Percentiles rank a stretch among this genome's conserved stretches.
Evolutionary conservation across 2,329 filamentous ascomycete genomes (phyloP).

Genomic region (Karstenula rhodostoma): DNA sequence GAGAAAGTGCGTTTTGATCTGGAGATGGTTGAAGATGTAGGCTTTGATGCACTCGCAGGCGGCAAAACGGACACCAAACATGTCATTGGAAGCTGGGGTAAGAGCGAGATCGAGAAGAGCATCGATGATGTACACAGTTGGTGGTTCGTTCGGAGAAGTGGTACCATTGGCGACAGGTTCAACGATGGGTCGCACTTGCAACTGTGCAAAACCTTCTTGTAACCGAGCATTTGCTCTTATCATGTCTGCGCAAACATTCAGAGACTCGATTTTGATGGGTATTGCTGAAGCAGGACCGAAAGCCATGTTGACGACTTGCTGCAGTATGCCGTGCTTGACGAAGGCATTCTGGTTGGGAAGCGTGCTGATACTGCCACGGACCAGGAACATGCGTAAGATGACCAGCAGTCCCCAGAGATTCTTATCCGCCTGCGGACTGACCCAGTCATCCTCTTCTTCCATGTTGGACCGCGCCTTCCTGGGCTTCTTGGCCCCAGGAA

Average conservation of each 20-base stretch:
- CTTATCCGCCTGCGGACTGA: slow-evolving; percentile 79
- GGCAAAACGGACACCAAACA: slow-evolving; percentile 82
- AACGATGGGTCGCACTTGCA: slow-evolving; percentile 74
- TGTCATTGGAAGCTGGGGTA: slow-evolving; percentile 68
- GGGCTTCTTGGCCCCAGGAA: slow-evolving; percentile 67
- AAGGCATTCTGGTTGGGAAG: slow-evolving; percentile 85
- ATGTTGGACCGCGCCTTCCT: slow-evolving; percentile 63
- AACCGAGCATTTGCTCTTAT: slow-evolving; percentile 81
- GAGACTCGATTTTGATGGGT: slow-evolving; percentile 84
- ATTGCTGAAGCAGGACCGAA: slow-evolving; percentile 77
- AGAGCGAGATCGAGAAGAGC: slow-evolving; percentile 85
- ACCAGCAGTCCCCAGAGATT: slow-evolving; percentile 91
- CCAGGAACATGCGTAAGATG: slow-evolving; percentile 85
- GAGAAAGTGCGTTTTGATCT: slow-evolving; percentile 86
- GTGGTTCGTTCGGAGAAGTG: slow-evolving; percentile 58
- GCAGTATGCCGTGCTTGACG: slow-evolving; percentile 81
- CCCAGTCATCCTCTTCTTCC: slow-evolving; percentile 73
- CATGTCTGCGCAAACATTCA: slow-evolving; percentile 85
- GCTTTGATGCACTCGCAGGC: slow-evolving; percentile 92
- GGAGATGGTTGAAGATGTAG: slow-evolving; percentile 83
- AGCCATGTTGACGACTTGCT: slow-evolving; percentile 80
- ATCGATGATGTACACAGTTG: slow-evolving; percentile 88
- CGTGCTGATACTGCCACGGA: slow-evolving; percentile 80
- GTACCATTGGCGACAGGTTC: slow-evolving; percentile 53
- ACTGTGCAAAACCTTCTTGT: slow-evolving; percentile 88